phyloP scores from a whole-genome alignment of 208 protist genomes.

The Naegleria fowleri region DNA sequence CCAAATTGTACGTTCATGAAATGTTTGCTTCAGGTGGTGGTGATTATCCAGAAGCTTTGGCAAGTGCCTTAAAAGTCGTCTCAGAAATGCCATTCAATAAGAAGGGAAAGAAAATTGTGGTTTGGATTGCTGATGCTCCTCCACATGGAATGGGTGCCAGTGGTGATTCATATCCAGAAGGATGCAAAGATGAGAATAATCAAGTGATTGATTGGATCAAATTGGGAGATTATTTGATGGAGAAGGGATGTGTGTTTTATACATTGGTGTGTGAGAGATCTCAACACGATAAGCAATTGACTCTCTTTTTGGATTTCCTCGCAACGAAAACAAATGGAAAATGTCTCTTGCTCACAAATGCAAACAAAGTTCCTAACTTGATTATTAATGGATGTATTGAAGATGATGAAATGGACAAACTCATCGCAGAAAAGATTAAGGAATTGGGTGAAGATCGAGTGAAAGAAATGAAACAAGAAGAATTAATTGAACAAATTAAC shows the following conservation, averaged over 20 bases:
- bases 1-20: not conserved
- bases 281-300: not conserved
- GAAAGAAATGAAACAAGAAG: not conserved
- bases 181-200: not conserved
- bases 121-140: conserved; percentile 41
- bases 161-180: conserved; percentile 27
- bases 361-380: not conserved
- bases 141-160: conserved; percentile 27
- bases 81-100: not conserved
- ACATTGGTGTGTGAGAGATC: not conserved
- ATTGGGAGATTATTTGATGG: not conserved
- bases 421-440: not conserved
- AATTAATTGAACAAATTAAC: not conserved
- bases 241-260: not conserved
- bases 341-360: not conserved
- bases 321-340: not conserved
- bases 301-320: not conserved
- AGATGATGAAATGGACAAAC: not conserved
- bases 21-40: conserved; percentile 15
- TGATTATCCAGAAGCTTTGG: conserved; percentile 38
- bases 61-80: conserved; percentile 32
- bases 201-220: not conserved
- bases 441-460: not conserved
- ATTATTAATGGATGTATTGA: conserved; percentile 3
- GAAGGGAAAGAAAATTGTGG: conserved; percentile 23